These are phyloP conservation scores for Fraxinus baroniana DNA, from an alignment of 305 asterid species.

Conservation along the genomic window DNA sequence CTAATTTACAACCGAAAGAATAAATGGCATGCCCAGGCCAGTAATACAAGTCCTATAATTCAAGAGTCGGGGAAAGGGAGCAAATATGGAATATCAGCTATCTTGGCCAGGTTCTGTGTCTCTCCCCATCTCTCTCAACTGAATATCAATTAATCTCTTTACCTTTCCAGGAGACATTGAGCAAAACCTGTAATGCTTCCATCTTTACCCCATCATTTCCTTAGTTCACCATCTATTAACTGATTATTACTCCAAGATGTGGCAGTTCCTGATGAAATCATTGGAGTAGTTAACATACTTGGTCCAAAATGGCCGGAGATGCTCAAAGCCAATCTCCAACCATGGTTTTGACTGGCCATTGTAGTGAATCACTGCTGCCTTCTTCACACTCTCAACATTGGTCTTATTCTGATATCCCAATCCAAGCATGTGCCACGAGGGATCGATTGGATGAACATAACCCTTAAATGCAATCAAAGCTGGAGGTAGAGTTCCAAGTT, in stretches of 20 bases:
- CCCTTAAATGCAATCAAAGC: constrained; percentile 95
- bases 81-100: constrained; percentile 21
- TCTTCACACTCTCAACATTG: constrained; percentile 61
- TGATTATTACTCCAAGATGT: constrained; percentile 72
- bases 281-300: constrained; percentile 90
- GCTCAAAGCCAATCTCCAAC: constrained; percentile 96
- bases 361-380: constrained; percentile 95
- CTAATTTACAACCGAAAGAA: constrained; percentile 66
- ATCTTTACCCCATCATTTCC: constrained; percentile 24
- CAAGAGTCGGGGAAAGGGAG: constrained; percentile 29
- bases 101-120: constrained; percentile 30
- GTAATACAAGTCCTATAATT: constrained; percentile 40
- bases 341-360: constrained; percentile 99
- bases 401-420: constrained; percentile 93
- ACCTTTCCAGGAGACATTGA: constrained; percentile 19
- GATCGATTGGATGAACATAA: constrained; percentile 79
- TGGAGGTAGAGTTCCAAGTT: constrained; percentile 98
- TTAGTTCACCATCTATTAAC: constrained; percentile 21
- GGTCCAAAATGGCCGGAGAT: constrained; percentile 98
- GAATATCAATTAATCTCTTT: background rate
- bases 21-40: constrained; percentile 42
- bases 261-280: constrained; percentile 86
- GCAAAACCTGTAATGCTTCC: constrained; percentile 27
- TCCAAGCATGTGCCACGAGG: constrained; percentile 99
- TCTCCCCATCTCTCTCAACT: constrained; percentile 24